Evolutionary conservation across 495 filamentous ascomycete species (phyloP), one percentile per base, ranked within the genome.

Genomic region (Niebla homalea): DNA sequence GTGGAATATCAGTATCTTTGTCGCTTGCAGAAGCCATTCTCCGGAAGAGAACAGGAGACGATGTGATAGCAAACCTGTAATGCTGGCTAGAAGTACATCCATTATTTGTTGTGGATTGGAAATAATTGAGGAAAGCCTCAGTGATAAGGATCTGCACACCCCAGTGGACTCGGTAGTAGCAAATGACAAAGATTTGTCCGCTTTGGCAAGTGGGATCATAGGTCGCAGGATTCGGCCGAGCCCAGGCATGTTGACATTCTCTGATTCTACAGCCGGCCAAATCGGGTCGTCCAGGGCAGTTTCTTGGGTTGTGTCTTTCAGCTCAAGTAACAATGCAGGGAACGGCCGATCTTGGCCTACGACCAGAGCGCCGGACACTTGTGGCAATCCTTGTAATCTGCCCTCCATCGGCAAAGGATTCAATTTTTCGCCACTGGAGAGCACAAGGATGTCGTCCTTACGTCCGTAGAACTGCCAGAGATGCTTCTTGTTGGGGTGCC

Each of bases 371-470:
- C 40, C 53, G 20, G 48, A 55, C 10, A 51, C 23, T 8, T 47
- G 26, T 4, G 36, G 43, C 26, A 51, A 43, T 8, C 42, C 43
- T 8, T 25, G 15, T 21, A 55, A 51, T 10, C 47, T 48, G 6
- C 22, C 43, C 25, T 85, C 80, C n/a, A 78, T 71, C 0, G 66
- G 62, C 7, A 77, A 59, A 0, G 79, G 78, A 53, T 81, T 81
- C 3, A 80, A 58, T 61, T 82, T 84, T 58, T 81, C 77, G 29
- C 78, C 79, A 56, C 74, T 83, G 22, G 67, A 72, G 52, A 83
- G 71, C 4, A 82, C 78, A 39, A 84, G 76, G 47, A 82, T 67
- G 55, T 80, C 78, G 52, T 84, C 80, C 2, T 57, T 56, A 2
- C 80, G 67, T 6, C 76, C 73, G 20, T 62, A 53, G 48, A 75